Base-by-base conservation (phyloP, 179 eudicot genomes). In the Beta corolliflora region DNA sequence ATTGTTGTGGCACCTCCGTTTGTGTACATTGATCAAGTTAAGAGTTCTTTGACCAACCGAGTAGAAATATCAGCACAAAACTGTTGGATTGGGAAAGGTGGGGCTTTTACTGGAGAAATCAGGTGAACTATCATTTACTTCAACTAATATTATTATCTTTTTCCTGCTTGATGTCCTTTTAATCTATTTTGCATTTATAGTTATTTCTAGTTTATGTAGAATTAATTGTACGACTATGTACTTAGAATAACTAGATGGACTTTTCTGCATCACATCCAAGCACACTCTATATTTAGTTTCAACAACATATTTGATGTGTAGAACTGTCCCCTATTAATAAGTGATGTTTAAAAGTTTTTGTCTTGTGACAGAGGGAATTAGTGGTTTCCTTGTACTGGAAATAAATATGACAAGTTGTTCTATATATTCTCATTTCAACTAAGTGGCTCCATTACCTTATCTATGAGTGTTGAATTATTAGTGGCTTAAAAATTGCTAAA, bases 101-200 rank as follows among this genome's bases (percentile, higher is more conserved):
- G 99, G 74, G 99, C 98, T 77, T 96, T 92, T 81, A 96, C 99
- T 9, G 99, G 99, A 81, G 99, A 96, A 89, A 94, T 96, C 90
- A 96, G 99, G 98, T 94, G 66, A 76, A 15, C 21, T n/a, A 19
- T 59, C 15, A 36, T 41, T 52, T 44, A 9, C 56, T 50, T 48
- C 75, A 8, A 45, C 29, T 56, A 21, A 18, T 44, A 68, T 9
- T 65, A 14, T 19, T 21, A 18, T 25, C 53, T 74, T 46, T 14
- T 25, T 19, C 21, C 5, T 46, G 16, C 1, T 18, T 9, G 5
- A 48, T 81, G 5, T 56, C 69, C 69, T 21, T 78, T 77, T 75
- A 10, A 21, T 63, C 1, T 45, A 29, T 60, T 36, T 45, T 14
- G 6, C 7, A 36, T 56, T 58, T 16, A 19, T 61, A 48, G 44